Evolutionary conservation across 495 filamentous ascomycete genomes (phyloP).

Genomic region (Lophiotrema nucula): DNA sequence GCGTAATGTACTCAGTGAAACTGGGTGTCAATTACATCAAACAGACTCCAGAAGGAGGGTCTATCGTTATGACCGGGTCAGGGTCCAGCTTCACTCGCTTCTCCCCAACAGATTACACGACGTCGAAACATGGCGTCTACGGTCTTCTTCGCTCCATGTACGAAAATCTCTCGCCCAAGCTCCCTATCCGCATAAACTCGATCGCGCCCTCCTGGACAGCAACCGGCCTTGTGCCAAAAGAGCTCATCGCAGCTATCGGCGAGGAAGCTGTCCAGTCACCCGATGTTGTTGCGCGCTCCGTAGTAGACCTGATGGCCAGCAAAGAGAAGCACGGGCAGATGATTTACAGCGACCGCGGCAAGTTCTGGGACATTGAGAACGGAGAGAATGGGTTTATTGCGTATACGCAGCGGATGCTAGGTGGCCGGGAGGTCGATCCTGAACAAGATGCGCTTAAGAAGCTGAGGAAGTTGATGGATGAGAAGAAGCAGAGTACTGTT

Average conservation of each 20-base stretch:
- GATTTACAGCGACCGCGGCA: conserved; percentile 28
- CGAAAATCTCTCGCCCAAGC: conserved; percentile 1
- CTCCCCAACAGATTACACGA: conserved; percentile 28
- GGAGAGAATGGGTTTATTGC: conserved; percentile 9
- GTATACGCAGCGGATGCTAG: not conserved
- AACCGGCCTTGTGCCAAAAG: conserved; percentile 28
- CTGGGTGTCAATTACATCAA: conserved; percentile 22
- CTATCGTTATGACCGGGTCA: conserved; percentile 36
- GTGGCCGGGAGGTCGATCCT: not conserved
- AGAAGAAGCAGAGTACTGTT: not conserved
- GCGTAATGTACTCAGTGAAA: conserved; percentile 27
- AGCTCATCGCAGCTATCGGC: conserved; percentile 3
- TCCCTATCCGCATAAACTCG: conserved; percentile 39
- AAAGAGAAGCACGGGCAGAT: conserved; percentile 29
- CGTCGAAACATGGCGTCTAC: conserved; percentile 35
- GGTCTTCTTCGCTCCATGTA: conserved; percentile 33
- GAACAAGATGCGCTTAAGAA: not conserved
- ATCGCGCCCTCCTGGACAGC: conserved; percentile 37
- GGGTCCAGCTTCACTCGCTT: conserved; percentile 28
- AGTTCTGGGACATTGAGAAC: conserved; percentile 34
- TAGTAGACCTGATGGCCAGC: conserved; percentile 35
- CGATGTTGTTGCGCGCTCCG: conserved; percentile 35
- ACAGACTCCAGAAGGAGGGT: conserved; percentile 22
- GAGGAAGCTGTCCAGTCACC: conserved; percentile 16
- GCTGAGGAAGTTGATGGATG: not conserved